A percentile compares a stretch with the other conserved stretches of the same genome.
These are phyloP conservation scores for Sphaerostilbella broomeana DNA, from an alignment of 2,329 filamentous ascomycete species.

Conservation along the genomic window DNA sequence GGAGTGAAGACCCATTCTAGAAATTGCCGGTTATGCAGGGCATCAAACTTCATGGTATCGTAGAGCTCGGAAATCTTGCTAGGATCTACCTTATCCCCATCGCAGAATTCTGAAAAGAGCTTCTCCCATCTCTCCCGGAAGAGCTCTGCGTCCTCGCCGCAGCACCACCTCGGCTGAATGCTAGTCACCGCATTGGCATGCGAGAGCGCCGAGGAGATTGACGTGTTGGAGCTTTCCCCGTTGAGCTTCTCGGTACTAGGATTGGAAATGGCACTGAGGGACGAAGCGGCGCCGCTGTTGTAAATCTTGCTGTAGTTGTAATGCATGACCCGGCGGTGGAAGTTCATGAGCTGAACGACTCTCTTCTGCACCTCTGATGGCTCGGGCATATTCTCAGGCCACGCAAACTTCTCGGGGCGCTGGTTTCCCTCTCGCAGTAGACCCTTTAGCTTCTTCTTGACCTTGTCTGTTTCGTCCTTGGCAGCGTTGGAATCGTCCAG, in stretches of 20 bases:
- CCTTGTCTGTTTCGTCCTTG: constrained; percentile 99
- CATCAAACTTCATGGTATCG: constrained; percentile 99
- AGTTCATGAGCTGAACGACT: constrained; percentile 95
- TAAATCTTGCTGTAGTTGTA: constrained; percentile 82
- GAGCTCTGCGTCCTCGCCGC: constrained; percentile 86
- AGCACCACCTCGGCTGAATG: constrained; percentile 92
- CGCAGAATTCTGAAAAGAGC: constrained; percentile 91
- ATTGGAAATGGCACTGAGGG: constrained; percentile 51
- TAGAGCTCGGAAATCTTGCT: constrained; percentile 98
- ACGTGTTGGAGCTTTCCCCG: constrained; percentile 35
- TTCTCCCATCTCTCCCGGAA: constrained; percentile 99
- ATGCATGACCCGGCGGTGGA: constrained; percentile 90
- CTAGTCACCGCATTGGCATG: constrained; percentile 57
- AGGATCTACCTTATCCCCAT: constrained; percentile 95
- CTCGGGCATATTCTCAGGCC: constrained; percentile 91
- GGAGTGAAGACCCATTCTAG: constrained; percentile 97
- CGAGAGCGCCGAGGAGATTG: constrained; percentile 45
- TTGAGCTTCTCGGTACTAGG: constrained; percentile 40
- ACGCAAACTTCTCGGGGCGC: constrained; percentile 93
- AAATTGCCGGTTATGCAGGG: constrained; percentile 91
- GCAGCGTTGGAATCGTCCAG: constrained; percentile 96
- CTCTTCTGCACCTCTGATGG: constrained; percentile 87
- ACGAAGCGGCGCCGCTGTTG: constrained; percentile 58
- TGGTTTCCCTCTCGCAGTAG: constrained; percentile 87
- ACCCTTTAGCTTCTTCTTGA: constrained; percentile 98